Evolutionary conservation across 2,329 filamentous ascomycete genomes (phyloP), one percentile per base, ranked within the genome.

Genomic region (Xylaria sp.): DNA sequence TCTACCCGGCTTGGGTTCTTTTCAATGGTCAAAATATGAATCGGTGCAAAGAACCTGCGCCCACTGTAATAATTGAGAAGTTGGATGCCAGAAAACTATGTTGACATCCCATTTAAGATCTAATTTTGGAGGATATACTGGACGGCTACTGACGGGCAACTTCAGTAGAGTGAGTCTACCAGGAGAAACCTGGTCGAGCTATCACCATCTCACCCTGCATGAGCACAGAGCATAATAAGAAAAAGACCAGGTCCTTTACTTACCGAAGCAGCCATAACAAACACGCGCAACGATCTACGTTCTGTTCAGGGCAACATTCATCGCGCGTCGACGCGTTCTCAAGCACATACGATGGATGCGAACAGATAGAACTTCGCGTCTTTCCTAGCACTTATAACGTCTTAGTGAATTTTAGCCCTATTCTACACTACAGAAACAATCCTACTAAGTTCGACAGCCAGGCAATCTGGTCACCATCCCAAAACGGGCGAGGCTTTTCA

Each of bases 281-380:
- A 65, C 60, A 58, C 25, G 57, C 18, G 41, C 41, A 46, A 18
- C 41, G 15, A 56, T 34, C 39, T 44, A 65, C 3, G 20, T 28
- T n/a, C 20, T 28, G 41, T 34, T 46, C 18, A 28, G 41, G 18
- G 41, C 13, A 5, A 51, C 18, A 57, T 31, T 63, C 9, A 69
- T 73, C 71, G 69, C 72, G 74, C 58, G 70, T 69, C 25, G 58
- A 62, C 73, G 71, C 69, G 69, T 73, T 65, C 69, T 72, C 67
- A 60, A 70, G 71, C 68, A 72, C 41, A 58, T 37, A 39, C 7
- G 44, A 44, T 58, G 46, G 62, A 65, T 60, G 39, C 18, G 23
- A 44, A 46, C 41, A 18, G 28, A 34, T 3, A 55, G n/a, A 28
- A 28, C 18, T 20, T 20, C 28, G 52, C 18, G 31, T 37, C 1